A percentile compares a stretch with the other conserved stretches of the same genome.
These are phyloP conservation scores for Elongisporangium anandrum DNA, from an alignment of 352 stramenopile genomes.

Conservation along the genomic window DNA sequence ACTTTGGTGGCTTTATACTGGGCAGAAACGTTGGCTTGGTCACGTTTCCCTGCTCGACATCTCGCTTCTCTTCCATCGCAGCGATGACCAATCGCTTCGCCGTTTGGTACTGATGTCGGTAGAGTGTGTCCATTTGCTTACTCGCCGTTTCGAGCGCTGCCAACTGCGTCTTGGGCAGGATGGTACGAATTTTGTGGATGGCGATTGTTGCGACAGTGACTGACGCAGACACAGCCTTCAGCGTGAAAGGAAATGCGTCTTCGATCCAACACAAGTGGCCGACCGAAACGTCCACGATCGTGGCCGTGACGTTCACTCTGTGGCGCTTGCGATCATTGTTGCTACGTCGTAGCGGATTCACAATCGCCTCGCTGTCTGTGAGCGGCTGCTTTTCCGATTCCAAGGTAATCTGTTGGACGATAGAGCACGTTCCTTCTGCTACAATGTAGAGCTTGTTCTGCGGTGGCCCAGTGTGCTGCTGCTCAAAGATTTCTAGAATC, in stretches of 20 bases:
- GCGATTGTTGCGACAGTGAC: conserved; percentile 40
- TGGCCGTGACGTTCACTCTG: conserved; percentile 30
- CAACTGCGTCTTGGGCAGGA: conserved; percentile 36
- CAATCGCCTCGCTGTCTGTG: not conserved
- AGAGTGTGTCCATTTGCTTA: conserved; percentile 15
- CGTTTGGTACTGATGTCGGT: conserved; percentile 25
- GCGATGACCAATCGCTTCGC: conserved; percentile 33
- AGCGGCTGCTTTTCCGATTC: not conserved
- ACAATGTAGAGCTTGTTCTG: conserved; percentile 4
- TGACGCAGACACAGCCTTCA: conserved; percentile 41
- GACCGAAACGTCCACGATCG: conserved; percentile 42
- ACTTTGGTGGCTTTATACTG: conserved; percentile 6
- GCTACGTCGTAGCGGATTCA: conserved; percentile 3
- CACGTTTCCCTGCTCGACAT: conserved; percentile 14
- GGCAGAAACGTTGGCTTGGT: conserved; percentile 19
- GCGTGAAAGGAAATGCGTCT: conserved; percentile 22
- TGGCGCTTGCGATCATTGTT: conserved; percentile 1
- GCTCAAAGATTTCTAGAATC: conserved; percentile 33
- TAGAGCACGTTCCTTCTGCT: conserved; percentile 3
- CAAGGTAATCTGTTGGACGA: not conserved
- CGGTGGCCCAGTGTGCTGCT: conserved; percentile 8
- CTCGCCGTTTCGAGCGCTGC: conserved; percentile 20
- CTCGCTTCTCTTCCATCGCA: conserved; percentile 47
- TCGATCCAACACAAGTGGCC: conserved; percentile 62
- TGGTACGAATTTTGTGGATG: conserved; percentile 37